These are phyloP conservation scores for Sedum album DNA, from an alignment of 164 flowering plant genomes.

Conservation along the genomic window DNA sequence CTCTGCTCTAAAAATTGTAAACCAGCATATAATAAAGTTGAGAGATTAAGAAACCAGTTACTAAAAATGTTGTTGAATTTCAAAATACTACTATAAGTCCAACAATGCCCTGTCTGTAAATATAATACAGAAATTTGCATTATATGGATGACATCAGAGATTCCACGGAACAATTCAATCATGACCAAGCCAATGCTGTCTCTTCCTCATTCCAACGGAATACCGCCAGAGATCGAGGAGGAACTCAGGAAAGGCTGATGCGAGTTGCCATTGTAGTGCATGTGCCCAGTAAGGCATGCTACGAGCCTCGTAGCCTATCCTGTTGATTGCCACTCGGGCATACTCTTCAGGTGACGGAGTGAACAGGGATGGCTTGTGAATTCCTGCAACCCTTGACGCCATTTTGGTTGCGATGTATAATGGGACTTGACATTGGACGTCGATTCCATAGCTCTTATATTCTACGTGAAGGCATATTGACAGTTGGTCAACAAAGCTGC, in stretches of 20 bases:
- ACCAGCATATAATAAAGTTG: too few species aligned
- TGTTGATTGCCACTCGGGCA: conserved; percentile 28
- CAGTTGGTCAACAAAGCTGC: conserved; percentile 41
- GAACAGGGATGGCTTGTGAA: conserved; percentile 26
- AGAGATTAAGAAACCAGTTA: too few species aligned
- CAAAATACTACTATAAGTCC: too few species aligned
- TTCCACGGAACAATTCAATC: background rate
- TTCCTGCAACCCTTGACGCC: conserved; percentile 27
- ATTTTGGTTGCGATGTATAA: conserved; percentile 38
- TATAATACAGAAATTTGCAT: too few species aligned
- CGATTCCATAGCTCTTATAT: conserved; percentile 35
- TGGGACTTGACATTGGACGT: conserved; percentile 72
- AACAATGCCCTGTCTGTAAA: too few species aligned
- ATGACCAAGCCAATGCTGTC: background rate
- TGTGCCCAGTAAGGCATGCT: conserved; percentile 56
- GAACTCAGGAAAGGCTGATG: background rate
- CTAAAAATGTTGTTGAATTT: too few species aligned
- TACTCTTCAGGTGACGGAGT: conserved; percentile 38
- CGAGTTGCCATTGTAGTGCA: conserved; percentile 32
- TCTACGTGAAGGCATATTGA: conserved; percentile 39
- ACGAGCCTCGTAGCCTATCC: conserved; percentile 33
- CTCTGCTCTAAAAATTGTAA: too few species aligned
- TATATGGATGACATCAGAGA: too few species aligned
- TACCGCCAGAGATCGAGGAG: background rate
- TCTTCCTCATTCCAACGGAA: background rate